These are phyloP conservation scores for Wickerhamiella kazuoi DNA, from an alignment of 805 yeast genomes.

Conservation along the genomic window DNA sequence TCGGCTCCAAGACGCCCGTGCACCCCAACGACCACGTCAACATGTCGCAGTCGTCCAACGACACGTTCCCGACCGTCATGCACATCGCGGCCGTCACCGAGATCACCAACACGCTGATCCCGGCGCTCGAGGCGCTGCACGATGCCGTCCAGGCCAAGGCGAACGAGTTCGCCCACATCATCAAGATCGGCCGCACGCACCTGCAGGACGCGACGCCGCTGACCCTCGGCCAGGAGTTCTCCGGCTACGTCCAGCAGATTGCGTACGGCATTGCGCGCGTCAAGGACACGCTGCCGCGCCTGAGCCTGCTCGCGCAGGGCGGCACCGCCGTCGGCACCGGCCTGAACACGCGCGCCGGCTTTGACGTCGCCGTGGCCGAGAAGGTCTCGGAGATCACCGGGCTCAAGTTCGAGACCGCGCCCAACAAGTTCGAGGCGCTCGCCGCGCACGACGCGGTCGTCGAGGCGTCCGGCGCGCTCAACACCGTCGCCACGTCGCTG, in stretches of 20 bases:
- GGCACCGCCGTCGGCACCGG: slow-evolving; percentile 99
- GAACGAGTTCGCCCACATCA: slow-evolving; percentile 71
- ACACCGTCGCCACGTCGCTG: slow-evolving; percentile 83
- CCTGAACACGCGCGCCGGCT: slow-evolving; percentile 82
- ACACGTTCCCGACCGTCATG: slow-evolving; percentile 99
- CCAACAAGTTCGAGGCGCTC: slow-evolving; percentile 96
- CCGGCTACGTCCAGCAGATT: slow-evolving; percentile 89
- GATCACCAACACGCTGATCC: slow-evolving; percentile 56
- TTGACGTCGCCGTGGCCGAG: slow-evolving; percentile 70
- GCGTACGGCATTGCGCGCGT: slow-evolving; percentile 81
- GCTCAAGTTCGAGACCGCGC: slow-evolving; percentile 78
- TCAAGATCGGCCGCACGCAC: slow-evolving; percentile 98
- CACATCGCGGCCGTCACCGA: slow-evolving; percentile 96
- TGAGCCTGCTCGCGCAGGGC: slow-evolving; percentile 86
- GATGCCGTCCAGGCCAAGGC: slow-evolving; percentile 62
- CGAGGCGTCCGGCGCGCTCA: slow-evolving; percentile 92
- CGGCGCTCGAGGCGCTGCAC: slow-evolving; percentile 61
- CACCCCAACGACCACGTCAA: slow-evolving; percentile 98
- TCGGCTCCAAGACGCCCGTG: slow-evolving; percentile 85
- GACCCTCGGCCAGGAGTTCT: slow-evolving; percentile 94
- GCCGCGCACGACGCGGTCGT: slow-evolving; percentile 98
- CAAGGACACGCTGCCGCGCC: slow-evolving; percentile 54
- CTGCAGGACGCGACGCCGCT: slow-evolving; percentile 97
- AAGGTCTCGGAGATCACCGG: slow-evolving; percentile 79
- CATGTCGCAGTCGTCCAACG: slow-evolving; percentile 97